Evolutionary conservation across 139 green algal species (phyloP), one percentile per base, ranked within the genome.

Genomic region (Gonium pectorale): DNA sequence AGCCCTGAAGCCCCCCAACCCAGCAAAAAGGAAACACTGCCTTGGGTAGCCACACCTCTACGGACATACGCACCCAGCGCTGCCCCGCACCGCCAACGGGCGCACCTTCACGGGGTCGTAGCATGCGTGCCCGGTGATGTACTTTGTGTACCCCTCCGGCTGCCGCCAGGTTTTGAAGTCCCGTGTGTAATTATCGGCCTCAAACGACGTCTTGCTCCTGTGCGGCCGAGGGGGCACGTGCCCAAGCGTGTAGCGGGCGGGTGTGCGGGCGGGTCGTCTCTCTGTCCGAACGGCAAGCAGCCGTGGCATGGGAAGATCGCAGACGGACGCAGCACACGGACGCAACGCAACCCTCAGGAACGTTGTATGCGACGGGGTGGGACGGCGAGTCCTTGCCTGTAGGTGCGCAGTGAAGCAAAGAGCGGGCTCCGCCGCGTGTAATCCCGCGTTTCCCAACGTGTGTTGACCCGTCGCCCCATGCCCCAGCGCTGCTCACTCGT

Each of bases 91-190:
- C n/a, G 1, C 31, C 5, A 9, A 27, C 21, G 21, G 9, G 5
- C 79, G 21, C 79, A 92, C 89, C 89, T 92, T 91, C 19, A n/a
- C 38, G 1, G 83, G 83, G 54, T 90, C 64, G 79, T 90, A 92
- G 84, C 89, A 92, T 37, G 80, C 21, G 60, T 92, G 86, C 29
- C 73, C 86, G 3, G 62, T 13, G 31, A 91, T 86, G 46, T 80
- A 49, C 31, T 87, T 82, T 1, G 35, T 46, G 60, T 66, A 92
- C 43, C 87, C 89, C 40, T 87, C 60, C 3, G 89, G 89, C 83
- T 84, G 60, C 24, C 37, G 35, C 21, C 43, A 33, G 64, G 33
- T 37, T 46, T 60, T 64, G 43, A 54, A 59, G 24, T 89, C 80
- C 69, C 66, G 0, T n/a, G 59, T 86, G 78, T 91, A 93, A 67